These are phyloP conservation scores for Pilasporangium apinafurcum DNA, from an alignment of 352 stramenopile species.

Conservation along the genomic window DNA sequence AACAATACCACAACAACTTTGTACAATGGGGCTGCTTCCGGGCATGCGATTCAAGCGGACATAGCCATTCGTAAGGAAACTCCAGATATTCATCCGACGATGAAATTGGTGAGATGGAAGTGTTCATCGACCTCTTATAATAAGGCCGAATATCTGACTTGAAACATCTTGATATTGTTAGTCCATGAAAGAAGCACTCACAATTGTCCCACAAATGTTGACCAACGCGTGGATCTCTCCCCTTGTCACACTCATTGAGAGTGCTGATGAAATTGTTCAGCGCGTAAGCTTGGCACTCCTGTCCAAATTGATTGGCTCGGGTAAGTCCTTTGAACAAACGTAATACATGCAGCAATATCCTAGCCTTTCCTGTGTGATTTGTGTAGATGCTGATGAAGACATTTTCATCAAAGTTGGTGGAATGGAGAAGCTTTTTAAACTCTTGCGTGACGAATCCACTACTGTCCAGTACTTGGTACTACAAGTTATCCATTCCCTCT, in stretches of 20 bases:
- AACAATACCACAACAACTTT: slow-evolving; percentile 7
- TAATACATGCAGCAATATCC: background rate
- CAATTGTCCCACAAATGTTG: slow-evolving; percentile 43
- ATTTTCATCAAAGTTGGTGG: slow-evolving; percentile 45
- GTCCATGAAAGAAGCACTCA: slow-evolving; percentile 38
- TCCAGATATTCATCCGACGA: slow-evolving; percentile 4
- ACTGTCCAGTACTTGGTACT: slow-evolving; percentile 35
- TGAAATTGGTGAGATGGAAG: slow-evolving; percentile 11
- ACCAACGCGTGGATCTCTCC: slow-evolving; percentile 58
- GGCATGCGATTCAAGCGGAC: slow-evolving; percentile 6
- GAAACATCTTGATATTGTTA: slow-evolving; percentile 11
- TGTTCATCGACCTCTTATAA: background rate
- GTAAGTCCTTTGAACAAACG: slow-evolving; percentile 8
- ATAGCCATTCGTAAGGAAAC: slow-evolving; percentile 18
- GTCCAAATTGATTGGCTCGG: slow-evolving; percentile 32
- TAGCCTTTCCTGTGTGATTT: background rate
- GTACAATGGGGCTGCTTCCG: no score
- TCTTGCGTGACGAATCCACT: slow-evolving; percentile 20
- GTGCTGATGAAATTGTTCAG: slow-evolving; percentile 38
- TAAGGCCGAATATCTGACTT: background rate
- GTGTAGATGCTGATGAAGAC: slow-evolving; percentile 25
- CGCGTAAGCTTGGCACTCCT: slow-evolving; percentile 44
- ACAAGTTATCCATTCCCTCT: slow-evolving; percentile 48
- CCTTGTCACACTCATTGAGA: slow-evolving; percentile 50
- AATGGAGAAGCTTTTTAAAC: slow-evolving; percentile 36